phyloP scores from a whole-genome alignment of 768 basidiomycete genomes.

The Russula dissimulans region DNA sequence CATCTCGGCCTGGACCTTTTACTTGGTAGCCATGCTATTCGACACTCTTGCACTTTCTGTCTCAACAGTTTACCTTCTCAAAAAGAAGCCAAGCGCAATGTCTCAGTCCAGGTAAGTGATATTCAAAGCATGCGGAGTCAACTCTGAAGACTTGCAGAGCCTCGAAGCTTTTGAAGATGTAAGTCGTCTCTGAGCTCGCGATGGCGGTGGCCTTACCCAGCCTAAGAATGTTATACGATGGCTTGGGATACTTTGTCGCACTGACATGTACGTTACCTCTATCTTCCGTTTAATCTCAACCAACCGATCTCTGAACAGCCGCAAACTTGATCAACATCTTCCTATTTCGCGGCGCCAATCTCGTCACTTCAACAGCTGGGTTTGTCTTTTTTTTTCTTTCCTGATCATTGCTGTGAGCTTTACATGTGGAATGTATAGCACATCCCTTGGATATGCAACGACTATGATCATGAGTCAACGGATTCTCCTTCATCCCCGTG shows the following conservation, averaged over 20 bases:
- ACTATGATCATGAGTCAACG: conserved; percentile 32
- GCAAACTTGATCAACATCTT: conserved; percentile 25
- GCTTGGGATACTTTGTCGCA: conserved; percentile 50
- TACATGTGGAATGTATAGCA: conserved; percentile 16
- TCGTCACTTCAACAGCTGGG: conserved; percentile 20
- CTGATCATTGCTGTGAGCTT: not conserved
- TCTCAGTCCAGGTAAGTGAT: conserved; percentile 22
- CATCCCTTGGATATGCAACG: conserved; percentile 27
- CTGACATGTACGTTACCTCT: conserved; percentile 34
- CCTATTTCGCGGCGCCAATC: conserved; percentile 21
- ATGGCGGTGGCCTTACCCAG: not conserved
- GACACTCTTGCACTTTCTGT: conserved; percentile 43
- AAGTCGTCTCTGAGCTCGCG: conserved; percentile 1
- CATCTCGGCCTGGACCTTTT: conserved; percentile 48
- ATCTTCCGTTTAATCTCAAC: not conserved
- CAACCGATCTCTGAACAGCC: conserved; percentile 9
- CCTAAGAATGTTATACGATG: conserved; percentile 57
- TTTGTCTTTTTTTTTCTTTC: not conserved
- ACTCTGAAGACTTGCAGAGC: conserved; percentile 13
- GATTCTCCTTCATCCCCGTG: conserved; percentile 28
- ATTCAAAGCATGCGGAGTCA: not conserved
- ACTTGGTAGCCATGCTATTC: conserved; percentile 47
- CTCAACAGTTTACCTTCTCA: conserved; percentile 43
- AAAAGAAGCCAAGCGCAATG: conserved; percentile 29
- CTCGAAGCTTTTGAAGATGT: conserved; percentile 24